Conservation (phyloP, 495 filamentous ascomycete species). For the Aspergillus ostianus region DNA sequence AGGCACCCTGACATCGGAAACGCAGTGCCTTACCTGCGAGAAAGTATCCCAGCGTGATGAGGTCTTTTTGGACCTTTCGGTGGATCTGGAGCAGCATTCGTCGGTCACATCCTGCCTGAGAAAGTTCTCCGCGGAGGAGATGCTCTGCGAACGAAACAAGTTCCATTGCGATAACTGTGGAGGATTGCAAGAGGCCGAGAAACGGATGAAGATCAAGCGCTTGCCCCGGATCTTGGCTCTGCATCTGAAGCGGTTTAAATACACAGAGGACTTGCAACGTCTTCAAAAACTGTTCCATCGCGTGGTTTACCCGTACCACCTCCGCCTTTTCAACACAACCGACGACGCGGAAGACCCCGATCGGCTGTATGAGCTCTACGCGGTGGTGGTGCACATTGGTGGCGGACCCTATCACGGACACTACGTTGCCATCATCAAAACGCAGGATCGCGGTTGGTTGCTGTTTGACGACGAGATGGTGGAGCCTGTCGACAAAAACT, state of each 20-base stretch:
- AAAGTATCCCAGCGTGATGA: slow-evolving; percentile 94
- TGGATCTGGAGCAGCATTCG: slow-evolving; percentile 92
- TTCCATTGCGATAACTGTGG: slow-evolving; percentile 98
- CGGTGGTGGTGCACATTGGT: slow-evolving; percentile 97
- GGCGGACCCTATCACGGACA: slow-evolving; percentile 98
- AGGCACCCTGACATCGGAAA: slow-evolving; percentile 91
- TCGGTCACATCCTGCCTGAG: slow-evolving; percentile 93
- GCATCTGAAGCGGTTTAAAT: slow-evolving; percentile 96
- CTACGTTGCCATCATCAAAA: slow-evolving; percentile 97
- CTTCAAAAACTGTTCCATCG: slow-evolving; percentile 96
- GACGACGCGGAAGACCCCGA: slow-evolving; percentile 96
- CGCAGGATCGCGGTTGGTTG: slow-evolving; percentile 91
- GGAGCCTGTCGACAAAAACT: slow-evolving; percentile 93
- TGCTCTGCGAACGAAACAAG: slow-evolving; percentile 98
- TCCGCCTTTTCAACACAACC: slow-evolving; percentile 96
- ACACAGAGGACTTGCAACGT: slow-evolving; percentile 89
- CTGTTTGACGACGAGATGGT: slow-evolving; percentile 98
- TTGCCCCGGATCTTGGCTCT: slow-evolving; percentile 87
- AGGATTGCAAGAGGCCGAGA: slow-evolving; percentile 95
- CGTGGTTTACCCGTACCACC: slow-evolving; percentile 94
- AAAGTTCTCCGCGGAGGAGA: slow-evolving; percentile 96
- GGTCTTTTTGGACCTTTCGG: slow-evolving; percentile 91
- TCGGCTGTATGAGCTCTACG: slow-evolving; percentile 92
- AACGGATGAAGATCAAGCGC: slow-evolving; percentile 98
- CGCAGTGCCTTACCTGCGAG: slow-evolving; percentile 93